Evolutionary conservation across 352 stramenopile genomes (phyloP), one percentile per base, ranked within the genome.

Genomic region (Globisporangium lucens): DNA sequence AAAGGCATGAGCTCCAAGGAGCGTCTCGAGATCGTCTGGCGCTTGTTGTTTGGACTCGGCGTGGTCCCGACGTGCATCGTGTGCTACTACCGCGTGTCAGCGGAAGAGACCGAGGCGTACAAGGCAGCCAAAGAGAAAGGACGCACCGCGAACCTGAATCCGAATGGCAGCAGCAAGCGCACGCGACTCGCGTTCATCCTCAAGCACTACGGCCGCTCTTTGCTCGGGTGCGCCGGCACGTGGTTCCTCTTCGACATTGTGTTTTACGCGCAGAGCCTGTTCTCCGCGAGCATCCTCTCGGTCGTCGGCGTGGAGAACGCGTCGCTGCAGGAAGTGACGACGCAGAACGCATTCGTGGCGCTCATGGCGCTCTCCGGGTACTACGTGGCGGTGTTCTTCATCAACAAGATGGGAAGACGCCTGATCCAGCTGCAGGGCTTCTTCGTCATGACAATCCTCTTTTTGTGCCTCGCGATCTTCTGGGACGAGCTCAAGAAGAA

Each of bases 221-320:
- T 96, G 6, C 38, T 94, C 5, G 88, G 86, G 1, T 91, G 81
- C 46, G 86, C 88, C 0, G 85, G 82, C 63, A 83, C 82, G 57
- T 96, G 89, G 87, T 94, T 96, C 69, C 79, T 95, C 12, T 93
- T 94, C 66, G 89, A 95, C 66, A 89, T 96, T 61, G 80, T 92
- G 2, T 94, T 89, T 61, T 92, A 90, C 67, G 81, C 85, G 2
- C 82, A 91, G 67, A 90, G 89, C 57, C 69, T 95, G 15, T 95
- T 94, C 68, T 90, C 83, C 12, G 83, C 83, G 15, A 88, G 75
- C 38, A 90, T 93, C 38, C 47, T 91, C 38, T 76, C 73, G 0
- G 80, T 91, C 17, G 71, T 91, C 10, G 83, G 83, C 20, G 73
- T 89, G n/a, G 22, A 74, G 0, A 67, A 89, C 56, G 53, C 75